Evolutionary conservation across 441 rosid species (phyloP).

Genomic region (Rhodomyrtus psidioides): DNA sequence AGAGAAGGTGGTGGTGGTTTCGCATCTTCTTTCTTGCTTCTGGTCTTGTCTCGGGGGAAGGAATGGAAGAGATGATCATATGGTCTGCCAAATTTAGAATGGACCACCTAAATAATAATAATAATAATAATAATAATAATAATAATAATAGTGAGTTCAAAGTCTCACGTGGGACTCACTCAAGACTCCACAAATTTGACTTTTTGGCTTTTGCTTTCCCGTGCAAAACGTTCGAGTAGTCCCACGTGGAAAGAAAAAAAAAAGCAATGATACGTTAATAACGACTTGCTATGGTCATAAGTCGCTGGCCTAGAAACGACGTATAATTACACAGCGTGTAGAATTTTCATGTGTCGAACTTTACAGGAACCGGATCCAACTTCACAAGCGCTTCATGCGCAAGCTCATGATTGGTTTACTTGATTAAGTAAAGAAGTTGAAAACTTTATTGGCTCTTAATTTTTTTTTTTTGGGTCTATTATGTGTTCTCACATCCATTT

Average conservation of each 20-base stretch:
- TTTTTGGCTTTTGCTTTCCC: background rate
- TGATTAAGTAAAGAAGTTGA: background rate
- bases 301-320: rapidly evolving
- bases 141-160: no score
- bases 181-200: background rate
- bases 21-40: no score
- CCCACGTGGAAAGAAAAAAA: background rate
- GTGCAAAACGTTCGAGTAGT: background rate
- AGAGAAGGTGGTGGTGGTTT: no score
- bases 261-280: background rate
- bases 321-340: background rate
- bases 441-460: background rate
- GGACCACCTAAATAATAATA: background rate
- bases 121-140: no score
- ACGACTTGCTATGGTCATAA: no score
- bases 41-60: no score
- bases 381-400: rapidly evolving
- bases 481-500: background rate
- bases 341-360: rapidly evolving
- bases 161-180: background rate
- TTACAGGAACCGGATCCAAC: no score
- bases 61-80: no score
- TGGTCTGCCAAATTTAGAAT: background rate
- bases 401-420: background rate
- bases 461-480: background rate